Evolutionary conservation across 2,329 filamentous ascomycete species (phyloP), one percentile per base, ranked within the genome.

Genomic region (Monosporascus sp.): DNA sequence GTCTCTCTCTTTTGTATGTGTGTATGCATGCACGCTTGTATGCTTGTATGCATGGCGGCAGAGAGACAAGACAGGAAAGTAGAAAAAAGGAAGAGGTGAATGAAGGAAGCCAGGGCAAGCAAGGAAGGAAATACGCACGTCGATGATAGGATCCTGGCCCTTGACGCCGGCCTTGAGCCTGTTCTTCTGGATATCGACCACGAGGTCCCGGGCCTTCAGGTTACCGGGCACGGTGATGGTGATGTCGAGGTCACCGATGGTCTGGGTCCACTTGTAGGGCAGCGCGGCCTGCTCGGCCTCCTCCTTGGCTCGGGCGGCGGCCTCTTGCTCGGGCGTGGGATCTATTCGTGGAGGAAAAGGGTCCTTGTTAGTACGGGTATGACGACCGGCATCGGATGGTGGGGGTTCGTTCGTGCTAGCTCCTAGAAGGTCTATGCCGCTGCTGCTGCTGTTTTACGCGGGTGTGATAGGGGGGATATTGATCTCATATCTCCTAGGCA

Each of bases 181-280:
- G 54, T 79, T 84, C 76, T 90, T 92, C 71, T 88, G 89, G 69
- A 99, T 81, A 53, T 89, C 85, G 53, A 99, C 85, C 54, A 88
- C 84, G 37, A 99, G 75, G 69, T 99, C 94, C 62, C 82, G 83
- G 40, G 85, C 90, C 74, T 95, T 95, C 62, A 93, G 77, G 71
- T 92, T 96, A 24, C 81, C 87, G 0, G 93, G 88, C 1, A 99
- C 84, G 27, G 82, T 77, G 55, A 95, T 81, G 49, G 81, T 87
- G 65, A 97, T 75, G 68, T 96, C 90, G 56, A 97, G 76, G 68
- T 97, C 94, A 62, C 80, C 81, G 69, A 99, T 96, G 24, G 88
- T 92, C 76, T 99, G 94, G 11, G 83, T 88, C 94, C 94, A 99
- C 76, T 95, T 94, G 85, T 99, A 99, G 1, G 94, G 94, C 43